Conservation (phyloP, 371 early-diverging fungal species). For the Chytridium lagenaria region DNA sequence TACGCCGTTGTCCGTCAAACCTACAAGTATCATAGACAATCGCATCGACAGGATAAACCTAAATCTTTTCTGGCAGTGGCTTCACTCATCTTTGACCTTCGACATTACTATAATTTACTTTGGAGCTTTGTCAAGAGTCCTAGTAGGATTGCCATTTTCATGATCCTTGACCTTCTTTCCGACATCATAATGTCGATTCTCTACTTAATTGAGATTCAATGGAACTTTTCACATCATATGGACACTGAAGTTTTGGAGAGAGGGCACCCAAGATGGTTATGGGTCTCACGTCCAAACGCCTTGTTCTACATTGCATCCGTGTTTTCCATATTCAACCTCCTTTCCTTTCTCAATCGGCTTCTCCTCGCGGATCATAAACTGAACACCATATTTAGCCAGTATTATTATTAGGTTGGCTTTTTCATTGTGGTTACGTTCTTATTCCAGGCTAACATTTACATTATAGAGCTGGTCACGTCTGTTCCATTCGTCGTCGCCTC, state of each 20-base stretch:
- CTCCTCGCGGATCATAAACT: conserved; percentile 30
- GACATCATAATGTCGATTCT: conserved; percentile 69
- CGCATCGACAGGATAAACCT: background rate
- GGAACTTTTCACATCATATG: conserved; percentile 37
- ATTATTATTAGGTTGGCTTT: background rate
- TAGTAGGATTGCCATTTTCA: conserved; percentile 8
- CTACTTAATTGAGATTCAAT: conserved; percentile 71
- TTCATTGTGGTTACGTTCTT: too few relatives aligned
- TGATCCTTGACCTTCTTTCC: conserved; percentile 49
- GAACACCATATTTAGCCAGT: conserved; percentile 25
- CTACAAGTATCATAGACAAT: conserved; percentile 6
- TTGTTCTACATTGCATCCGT: conserved; percentile 56
- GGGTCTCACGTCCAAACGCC: conserved; percentile 60
- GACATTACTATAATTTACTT: conserved; percentile 4
- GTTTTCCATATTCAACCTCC: conserved; percentile 30
- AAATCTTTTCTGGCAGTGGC: background rate
- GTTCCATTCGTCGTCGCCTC: conserved; percentile 40
- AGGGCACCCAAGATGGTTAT: conserved; percentile 65
- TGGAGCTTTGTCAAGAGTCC: conserved; percentile 7
- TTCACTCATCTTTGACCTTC: background rate
- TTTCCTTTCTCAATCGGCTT: conserved; percentile 29
- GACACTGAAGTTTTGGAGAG: conserved; percentile 2
- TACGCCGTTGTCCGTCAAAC: background rate
- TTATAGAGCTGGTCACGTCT: conserved; percentile 35
- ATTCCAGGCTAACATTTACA: conserved; percentile 9